Evolutionary conservation across 2,329 filamentous ascomycete species (phyloP), one percentile per base, ranked within the genome.

Genomic region (Parafenestella ontariensis): DNA sequence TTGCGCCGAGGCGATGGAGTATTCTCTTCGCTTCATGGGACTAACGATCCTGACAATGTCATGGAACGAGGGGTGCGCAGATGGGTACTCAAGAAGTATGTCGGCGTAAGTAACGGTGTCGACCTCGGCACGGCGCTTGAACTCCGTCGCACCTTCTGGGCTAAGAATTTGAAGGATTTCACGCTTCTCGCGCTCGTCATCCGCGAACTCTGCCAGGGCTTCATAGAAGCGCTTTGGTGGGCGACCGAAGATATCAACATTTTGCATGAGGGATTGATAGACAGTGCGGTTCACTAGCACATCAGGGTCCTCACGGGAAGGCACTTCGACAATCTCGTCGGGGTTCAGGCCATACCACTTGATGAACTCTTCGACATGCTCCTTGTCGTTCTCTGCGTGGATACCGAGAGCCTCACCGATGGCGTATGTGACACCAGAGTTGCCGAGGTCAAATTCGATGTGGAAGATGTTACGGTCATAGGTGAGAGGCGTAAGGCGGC

Each of bases 401-500:
- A 99, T 93, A 62, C 95, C 95, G 17, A 99, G 88, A 42, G 95
- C 95, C 80, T 99, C 95, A 52, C 95, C 95, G 69, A 99, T 98
- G 74, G 96, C 91, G 80, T 99, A 99, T 37, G 87, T 96, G 61
- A 99, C 87, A 34, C 93, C 94, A 29, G 94, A 96, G 69, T 89
- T 79, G 56, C 94, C 94, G 21, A 99, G 86, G 72, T 98, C 95
- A 70, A 99, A 99, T 79, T 99, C 95, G 59, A 99, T 98, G 81
- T 99, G 95, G 89, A 99, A 99, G 78, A 99, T 98, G 83, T 99
- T 97, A 67, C 95, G 92, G 77, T 98, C 93, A 74, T 99, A 99
- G 28, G 88, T 89, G 21, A 78, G 70, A 3, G 95, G 95, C 0
- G 95, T 99, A 50, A 99, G 85, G 61, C 95, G 88, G 58, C 95